Base-by-base conservation (phyloP, 2,329 filamentous ascomycete species). In the Xylaria sp. region DNA sequence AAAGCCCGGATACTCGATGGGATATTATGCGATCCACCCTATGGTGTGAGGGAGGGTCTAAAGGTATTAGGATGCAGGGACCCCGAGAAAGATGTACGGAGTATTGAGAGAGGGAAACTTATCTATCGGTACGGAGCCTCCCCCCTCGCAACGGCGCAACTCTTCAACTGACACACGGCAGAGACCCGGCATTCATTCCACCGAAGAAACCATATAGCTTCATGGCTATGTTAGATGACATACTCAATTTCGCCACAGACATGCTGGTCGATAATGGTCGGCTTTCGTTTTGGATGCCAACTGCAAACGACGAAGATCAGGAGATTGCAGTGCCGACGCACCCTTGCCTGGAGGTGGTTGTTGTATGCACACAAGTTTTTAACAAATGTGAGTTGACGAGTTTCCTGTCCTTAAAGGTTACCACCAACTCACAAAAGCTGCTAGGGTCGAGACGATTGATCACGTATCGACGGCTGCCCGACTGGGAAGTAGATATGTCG, bases 251-350 rank as follows among this genome's bases (percentile, higher is more conserved):
- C 77, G 90, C 94, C 5, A 87, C 90, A 0, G 84, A 88, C 13
- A 93, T 91, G 1, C 85, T 99, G 0, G 92, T 97, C 8, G 90
- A 93, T 62, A 82, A 89, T 71, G 96, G 94, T 0, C 86, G 96
- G 34, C 80, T 99, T 10, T 93, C 92, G 8, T 97, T 99, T 84
- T 99, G 96, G 96, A 97, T 98, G 93, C 96, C 96, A 0, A 97
- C 94, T 0, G 91, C 94, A 34, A 94, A 93, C 77, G 90, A 92
- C 69, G 88, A 94, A 74, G 87, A 93, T 57, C 88, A 91, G 67
- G 92, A 95, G 77, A 89, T 97, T 25, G 85, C 89, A 0, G 87
- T 95, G 15, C 95, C 95, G 0, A 86, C 85, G 23, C 94, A 98
- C 78, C 91, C 92, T 0, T 89, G 88, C 66, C 82, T 99, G 15